Evolutionary conservation across 108 stramenopile genomes (phyloP).

Genomic region (Cyclotella choctawhatcheeana): DNA sequence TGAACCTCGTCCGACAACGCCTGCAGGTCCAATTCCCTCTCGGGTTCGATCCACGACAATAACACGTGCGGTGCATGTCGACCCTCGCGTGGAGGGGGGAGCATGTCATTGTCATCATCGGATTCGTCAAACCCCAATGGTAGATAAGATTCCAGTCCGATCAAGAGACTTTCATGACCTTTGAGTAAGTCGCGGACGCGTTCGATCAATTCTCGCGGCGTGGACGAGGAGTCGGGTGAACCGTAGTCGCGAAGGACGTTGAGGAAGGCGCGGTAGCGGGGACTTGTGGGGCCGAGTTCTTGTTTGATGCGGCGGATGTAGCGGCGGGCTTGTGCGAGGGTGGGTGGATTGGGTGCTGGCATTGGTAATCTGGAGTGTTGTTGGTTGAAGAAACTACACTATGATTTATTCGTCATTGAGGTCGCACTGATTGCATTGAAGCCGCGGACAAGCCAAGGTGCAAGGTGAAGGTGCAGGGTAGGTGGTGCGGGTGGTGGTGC

Average conservation of each 20-base stretch:
- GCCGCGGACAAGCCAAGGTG: too few species aligned
- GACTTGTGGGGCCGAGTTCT: constrained; percentile 6
- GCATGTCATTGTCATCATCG: neutral
- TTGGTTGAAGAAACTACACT: too few species aligned
- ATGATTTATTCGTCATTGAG: too few species aligned
- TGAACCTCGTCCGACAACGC: neutral
- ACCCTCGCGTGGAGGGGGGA: neutral
- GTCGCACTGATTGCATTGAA: too few species aligned
- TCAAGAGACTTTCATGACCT: constrained; percentile 2
- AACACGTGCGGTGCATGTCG: neutral
- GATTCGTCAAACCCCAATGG: neutral
- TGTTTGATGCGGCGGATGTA: constrained; percentile 20
- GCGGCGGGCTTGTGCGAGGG: constrained; percentile 8
- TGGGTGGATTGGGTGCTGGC: neutral
- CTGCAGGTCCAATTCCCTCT: neutral
- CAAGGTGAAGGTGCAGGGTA: too few species aligned
- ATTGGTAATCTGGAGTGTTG: too few species aligned
- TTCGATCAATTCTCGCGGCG: constrained; percentile 7
- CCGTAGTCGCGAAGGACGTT: constrained; percentile 6
- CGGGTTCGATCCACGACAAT: neutral
- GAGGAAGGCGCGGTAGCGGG: constrained; percentile 17
- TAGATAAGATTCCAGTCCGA: neutral
- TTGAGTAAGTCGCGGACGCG: neutral
- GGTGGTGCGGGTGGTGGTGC: too few species aligned
- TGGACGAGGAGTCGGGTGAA: neutral